Evolutionary conservation across 352 stramenopile genomes (phyloP), one percentile per base, ranked within the genome.

Genomic region (Globisporangium megalacanthum): DNA sequence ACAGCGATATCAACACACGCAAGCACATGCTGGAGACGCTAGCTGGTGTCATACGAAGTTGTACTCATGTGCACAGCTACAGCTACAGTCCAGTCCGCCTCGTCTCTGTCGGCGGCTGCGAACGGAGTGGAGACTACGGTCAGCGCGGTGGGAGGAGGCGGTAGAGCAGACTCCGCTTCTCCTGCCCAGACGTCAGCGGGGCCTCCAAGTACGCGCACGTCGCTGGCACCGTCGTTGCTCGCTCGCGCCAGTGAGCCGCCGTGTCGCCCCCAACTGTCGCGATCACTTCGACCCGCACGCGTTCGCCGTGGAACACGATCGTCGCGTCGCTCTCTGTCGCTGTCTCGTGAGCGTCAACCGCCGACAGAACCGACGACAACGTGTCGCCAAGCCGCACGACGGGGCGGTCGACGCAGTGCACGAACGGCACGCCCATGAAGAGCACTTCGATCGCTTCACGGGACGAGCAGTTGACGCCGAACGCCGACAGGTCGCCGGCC

Each of bases 371-470:
- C 9, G 35, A 11, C 9, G 35, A 11, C 19, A 45, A 11, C 15
- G 75, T 66, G 36, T 73, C 69, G 0, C 64, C 64, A 25, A 62
- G 80, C 36, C 72, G 7, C 20, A 20, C n/a, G 14, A 19, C 44
- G 7, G 44, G 19, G 0, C n/a, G 44, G 19, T 29, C 44, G 44
- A 49, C 20, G 44, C 44, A 49, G 44, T 49, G 33, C 5, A 73
- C 62, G 44, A 74, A 79, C 35, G 71, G 64, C 14, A 22, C 31
- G 25, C 48, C 52, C 14, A 69, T 52, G 45, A 79, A 81, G 7
- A 63, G 42, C 22, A 83, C 62, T 56, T 81, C 64, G 29, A 84
- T 20, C 20, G 65, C 67, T 45, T 64, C 65, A 31, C 46, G 49
- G 2, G 17, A 5, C 13, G 48, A 48, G 39, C 74, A 81, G 5